These are phyloP conservation scores for Cenchrus fungigraminus DNA, from an alignment of 176 grass and related monocot species.

Conservation along the genomic window DNA sequence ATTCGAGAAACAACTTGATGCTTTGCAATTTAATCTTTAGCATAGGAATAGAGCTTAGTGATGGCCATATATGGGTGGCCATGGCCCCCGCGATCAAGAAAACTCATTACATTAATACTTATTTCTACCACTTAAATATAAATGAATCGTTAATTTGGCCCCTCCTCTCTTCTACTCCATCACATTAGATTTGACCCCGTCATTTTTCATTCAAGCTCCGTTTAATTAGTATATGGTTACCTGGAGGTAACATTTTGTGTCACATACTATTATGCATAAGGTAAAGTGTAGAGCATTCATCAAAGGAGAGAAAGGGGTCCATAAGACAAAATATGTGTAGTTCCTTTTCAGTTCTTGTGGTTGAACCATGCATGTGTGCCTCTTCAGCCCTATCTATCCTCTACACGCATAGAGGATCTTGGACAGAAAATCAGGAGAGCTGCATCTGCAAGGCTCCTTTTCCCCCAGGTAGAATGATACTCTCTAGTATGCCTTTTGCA, in stretches of 20 bases:
- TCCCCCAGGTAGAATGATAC: background rate
- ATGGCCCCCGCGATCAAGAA: too few species aligned
- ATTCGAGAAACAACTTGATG: background rate
- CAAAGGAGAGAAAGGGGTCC: background rate
- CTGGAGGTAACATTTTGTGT: background rate
- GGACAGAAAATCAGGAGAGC: conserved; percentile 22
- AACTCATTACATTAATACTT: too few species aligned
- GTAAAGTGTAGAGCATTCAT: background rate
- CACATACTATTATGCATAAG: background rate
- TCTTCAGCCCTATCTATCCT: background rate
- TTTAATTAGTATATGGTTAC: too few species aligned
- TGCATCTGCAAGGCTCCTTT: background rate
- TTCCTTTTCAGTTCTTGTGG: background rate
- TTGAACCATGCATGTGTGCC: background rate
- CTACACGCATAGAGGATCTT: conserved; percentile 5
- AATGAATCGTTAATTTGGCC: too few species aligned
- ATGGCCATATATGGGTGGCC: too few species aligned
- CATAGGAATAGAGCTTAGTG: background rate
- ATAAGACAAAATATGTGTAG: background rate
- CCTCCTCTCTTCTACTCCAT: too few species aligned
- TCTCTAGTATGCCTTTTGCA: background rate
- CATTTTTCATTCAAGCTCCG: too few species aligned
- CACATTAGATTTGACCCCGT: too few species aligned
- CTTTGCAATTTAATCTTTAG: background rate
- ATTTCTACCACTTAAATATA: too few species aligned